Percentiles rank a stretch among this genome's conserved stretches.
phyloP scores from a whole-genome alignment of 768 basidiomycete species.

The Sporobolomyces phaffii region DNA sequence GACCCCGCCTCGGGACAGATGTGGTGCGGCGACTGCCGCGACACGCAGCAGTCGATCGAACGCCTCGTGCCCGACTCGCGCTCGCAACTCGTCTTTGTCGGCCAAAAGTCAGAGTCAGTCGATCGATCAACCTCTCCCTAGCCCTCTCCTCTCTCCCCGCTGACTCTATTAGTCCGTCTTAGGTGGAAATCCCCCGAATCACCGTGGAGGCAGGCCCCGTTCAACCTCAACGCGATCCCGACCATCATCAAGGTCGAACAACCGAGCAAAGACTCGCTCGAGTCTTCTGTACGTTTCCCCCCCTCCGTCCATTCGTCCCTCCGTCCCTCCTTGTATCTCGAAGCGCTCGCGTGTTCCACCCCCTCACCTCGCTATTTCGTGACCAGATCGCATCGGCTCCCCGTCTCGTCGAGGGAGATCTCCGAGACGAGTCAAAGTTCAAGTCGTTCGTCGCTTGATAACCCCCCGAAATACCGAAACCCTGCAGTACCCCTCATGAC shows the following conservation, averaged over 20 bases:
- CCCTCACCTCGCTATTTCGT: neutral
- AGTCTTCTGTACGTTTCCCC: neutral
- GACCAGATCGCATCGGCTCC: conserved; percentile 18
- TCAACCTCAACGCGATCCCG: conserved; percentile 21
- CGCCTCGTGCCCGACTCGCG: conserved; percentile 4
- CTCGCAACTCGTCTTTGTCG: conserved; percentile 24
- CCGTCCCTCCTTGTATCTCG: neutral
- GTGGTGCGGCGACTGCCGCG: conserved; percentile 29
- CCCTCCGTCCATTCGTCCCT: no score
- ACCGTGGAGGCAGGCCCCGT: conserved; percentile 13
- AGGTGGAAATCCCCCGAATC: conserved; percentile 33
- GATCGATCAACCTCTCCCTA: neutral
- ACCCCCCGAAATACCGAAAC: no score
- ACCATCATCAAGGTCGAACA: conserved; percentile 28
- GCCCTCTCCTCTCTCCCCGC: neutral
- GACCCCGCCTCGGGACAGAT: conserved; percentile 18
- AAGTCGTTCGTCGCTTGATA: conserved; percentile 21
- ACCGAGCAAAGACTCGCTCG: neutral
- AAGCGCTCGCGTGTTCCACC: neutral
- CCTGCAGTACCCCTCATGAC: neutral
- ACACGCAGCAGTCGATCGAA: conserved; percentile 15
- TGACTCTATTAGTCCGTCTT: neutral
- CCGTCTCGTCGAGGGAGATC: conserved; percentile 24
- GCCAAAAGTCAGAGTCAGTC: conserved; percentile 17
- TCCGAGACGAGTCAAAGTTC: conserved; percentile 22